Percentiles rank a stretch among this genome's conserved stretches.
Conservation (phyloP, 768 basidiomycete genomes). For the Lentinula edodes region DNA sequence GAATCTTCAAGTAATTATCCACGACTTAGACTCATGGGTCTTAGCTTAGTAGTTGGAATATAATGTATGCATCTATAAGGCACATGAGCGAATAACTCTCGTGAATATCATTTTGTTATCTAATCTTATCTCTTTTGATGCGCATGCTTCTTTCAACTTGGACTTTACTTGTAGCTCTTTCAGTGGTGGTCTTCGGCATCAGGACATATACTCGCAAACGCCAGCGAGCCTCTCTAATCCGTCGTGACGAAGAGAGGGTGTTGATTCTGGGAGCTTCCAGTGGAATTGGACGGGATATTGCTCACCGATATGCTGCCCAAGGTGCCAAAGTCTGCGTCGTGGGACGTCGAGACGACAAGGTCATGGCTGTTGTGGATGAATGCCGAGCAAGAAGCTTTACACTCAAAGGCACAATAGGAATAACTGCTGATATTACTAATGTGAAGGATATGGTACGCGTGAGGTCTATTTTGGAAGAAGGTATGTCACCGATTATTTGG, state of each 20-base stretch:
- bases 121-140: neutral
- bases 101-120: neutral
- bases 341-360: slow-evolving; percentile 50
- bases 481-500: slow-evolving; percentile 32
- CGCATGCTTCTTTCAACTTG: neutral
- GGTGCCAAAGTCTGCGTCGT: slow-evolving; percentile 75
- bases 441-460: slow-evolving; percentile 64
- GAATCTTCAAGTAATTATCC: no score
- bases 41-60: no score
- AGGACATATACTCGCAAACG: neutral
- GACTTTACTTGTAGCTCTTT: neutral
- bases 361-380: slow-evolving; percentile 58
- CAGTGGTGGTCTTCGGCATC: neutral
- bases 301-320: slow-evolving; percentile 63
- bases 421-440: slow-evolving; percentile 59
- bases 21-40: no score
- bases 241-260: neutral
- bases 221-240: neutral
- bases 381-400: slow-evolving; percentile 28
- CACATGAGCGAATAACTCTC: no score
- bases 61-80: no score
- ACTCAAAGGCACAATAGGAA: neutral
- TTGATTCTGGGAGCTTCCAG: slow-evolving; percentile 80
- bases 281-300: slow-evolving; percentile 74
- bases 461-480: slow-evolving; percentile 43